phyloP scores from a whole-genome alignment of 139 green algal species.

The Pseudopediastrum boryanum region DNA sequence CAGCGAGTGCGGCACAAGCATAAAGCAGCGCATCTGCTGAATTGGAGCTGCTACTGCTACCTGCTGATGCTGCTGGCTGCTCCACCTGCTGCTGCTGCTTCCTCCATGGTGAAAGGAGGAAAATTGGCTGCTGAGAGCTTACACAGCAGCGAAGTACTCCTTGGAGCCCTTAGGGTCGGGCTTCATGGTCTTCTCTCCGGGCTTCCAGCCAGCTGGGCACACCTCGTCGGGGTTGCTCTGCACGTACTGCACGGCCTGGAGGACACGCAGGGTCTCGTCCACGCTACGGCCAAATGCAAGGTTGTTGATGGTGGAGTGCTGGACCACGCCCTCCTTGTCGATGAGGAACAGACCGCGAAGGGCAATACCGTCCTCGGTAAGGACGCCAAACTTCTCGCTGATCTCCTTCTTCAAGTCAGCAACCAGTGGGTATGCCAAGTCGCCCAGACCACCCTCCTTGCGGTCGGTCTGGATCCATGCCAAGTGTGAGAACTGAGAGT shows the following conservation, averaged over 20 bases:
- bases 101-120: no score
- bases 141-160: conserved; percentile 38
- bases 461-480: conserved; percentile 97
- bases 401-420: conserved; percentile 97
- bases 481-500: conserved; percentile 97
- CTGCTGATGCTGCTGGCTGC: no score
- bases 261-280: conserved; percentile 93
- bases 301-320: conserved; percentile 99
- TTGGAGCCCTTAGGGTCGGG: conserved; percentile 71
- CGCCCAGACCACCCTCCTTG: conserved; percentile 90
- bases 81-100: no score
- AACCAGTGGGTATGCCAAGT: conserved; percentile 97
- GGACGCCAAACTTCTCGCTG: conserved; percentile 84
- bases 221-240: conserved; percentile 87
- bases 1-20: no score
- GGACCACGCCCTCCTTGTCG: conserved; percentile 91
- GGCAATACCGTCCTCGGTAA: conserved; percentile 81
- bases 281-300: conserved; percentile 91
- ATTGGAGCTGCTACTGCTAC: no score
- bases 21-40: no score
- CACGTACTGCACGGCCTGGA: conserved; percentile 94
- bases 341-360: conserved; percentile 94
- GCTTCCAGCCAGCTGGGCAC: conserved; percentile 93
- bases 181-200: conserved; percentile 90
- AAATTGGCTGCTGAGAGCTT: no score